Evolutionary conservation across 805 yeast species (phyloP).

Genomic region (Starmerella sp.): DNA sequence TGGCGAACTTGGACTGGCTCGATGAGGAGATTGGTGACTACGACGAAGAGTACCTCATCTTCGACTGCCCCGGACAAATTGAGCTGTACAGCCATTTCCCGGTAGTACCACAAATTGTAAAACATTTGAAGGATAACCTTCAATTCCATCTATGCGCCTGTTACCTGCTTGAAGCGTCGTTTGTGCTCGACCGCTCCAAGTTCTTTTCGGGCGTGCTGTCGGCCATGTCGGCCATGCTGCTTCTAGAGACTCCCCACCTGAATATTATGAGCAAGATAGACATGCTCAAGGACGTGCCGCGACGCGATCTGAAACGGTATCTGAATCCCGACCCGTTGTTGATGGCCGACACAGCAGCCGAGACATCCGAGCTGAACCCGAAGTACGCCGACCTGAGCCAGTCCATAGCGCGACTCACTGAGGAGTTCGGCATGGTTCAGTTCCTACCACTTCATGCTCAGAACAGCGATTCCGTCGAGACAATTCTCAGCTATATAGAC

Average conservation of each 20-base stretch:
- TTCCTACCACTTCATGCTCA: constrained; percentile 80
- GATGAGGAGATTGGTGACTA: constrained; percentile 95
- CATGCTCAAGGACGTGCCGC: constrained; percentile 65
- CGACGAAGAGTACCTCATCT: constrained; percentile 85
- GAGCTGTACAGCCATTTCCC: constrained; percentile 93
- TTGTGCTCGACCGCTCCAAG: constrained; percentile 79
- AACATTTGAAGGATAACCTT: constrained; percentile 66
- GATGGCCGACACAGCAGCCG: constrained; percentile 37
- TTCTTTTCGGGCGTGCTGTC: constrained; percentile 90
- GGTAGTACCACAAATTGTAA: constrained; percentile 76
- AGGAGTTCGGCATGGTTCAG: constrained; percentile 98
- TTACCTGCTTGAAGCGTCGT: constrained; percentile 86
- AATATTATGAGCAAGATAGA: constrained; percentile 82
- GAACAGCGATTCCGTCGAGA: constrained; percentile 61
- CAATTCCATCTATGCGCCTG: constrained; percentile 88
- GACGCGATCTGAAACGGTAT: constrained; percentile 67
- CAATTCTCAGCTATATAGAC: constrained; percentile 82
- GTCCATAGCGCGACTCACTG: constrained; percentile 80
- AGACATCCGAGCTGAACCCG: constrained; percentile 40
- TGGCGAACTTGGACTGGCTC: constrained; percentile 89
- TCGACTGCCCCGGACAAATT: constrained; percentile 96
- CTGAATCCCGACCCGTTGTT: constrained; percentile 86
- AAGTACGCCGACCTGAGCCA: constrained; percentile 62
- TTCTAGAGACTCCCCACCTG: constrained; percentile 88
- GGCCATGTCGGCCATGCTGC: constrained; percentile 98